Conservation (phyloP, 805 yeast species). For the Torulaspora maleeae region DNA sequence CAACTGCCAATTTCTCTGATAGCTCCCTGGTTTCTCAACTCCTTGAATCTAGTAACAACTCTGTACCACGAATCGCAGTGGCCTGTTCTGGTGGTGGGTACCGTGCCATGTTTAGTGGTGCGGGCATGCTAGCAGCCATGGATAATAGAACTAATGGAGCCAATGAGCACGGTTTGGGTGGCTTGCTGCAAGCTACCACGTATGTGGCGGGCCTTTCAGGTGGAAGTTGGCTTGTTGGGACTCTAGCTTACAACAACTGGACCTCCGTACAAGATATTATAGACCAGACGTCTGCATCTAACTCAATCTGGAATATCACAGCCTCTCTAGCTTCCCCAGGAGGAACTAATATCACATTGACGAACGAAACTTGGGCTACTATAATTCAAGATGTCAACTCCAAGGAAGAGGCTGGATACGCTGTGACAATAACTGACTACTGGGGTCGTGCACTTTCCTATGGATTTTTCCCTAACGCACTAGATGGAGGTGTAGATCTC, state of each 20-base stretch:
- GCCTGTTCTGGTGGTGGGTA: slow-evolving; percentile 84
- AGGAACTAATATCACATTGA: slow-evolving; percentile 53
- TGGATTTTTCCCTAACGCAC: slow-evolving; percentile 60
- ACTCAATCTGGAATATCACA: slow-evolving; percentile 64
- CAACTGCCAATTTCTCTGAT: slow-evolving; percentile 25
- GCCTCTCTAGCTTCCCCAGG: slow-evolving; percentile 58
- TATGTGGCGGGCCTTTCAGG: slow-evolving; percentile 79
- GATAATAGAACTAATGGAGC: slow-evolving; percentile 65
- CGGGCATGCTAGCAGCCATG: slow-evolving; percentile 76
- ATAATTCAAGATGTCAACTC: slow-evolving; percentile 49
- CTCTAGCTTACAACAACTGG: slow-evolving; percentile 67
- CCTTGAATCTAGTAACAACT: slow-evolving; percentile 3
- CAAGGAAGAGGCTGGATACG: slow-evolving; percentile 61
- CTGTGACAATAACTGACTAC: slow-evolving; percentile 63
- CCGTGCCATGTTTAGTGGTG: slow-evolving; percentile 79
- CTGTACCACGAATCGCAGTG: slow-evolving; percentile 40
- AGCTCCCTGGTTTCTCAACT: slow-evolving; percentile 15
- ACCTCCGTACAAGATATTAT: slow-evolving; percentile 60
- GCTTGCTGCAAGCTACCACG: slow-evolving; percentile 63
- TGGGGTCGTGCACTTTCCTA: slow-evolving; percentile 77
- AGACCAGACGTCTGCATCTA: slow-evolving; percentile 34
- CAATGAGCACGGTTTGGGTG: slow-evolving; percentile 59
- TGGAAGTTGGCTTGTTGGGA: slow-evolving; percentile 76
- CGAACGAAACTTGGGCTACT: slow-evolving; percentile 49
- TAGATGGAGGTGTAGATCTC: slow-evolving; percentile 60